A percentile compares a stretch with the other conserved stretches of the same genome.
Evolutionary conservation across 75 land plant species (phyloP).

Genomic region (Selaginella tamariscina): DNA sequence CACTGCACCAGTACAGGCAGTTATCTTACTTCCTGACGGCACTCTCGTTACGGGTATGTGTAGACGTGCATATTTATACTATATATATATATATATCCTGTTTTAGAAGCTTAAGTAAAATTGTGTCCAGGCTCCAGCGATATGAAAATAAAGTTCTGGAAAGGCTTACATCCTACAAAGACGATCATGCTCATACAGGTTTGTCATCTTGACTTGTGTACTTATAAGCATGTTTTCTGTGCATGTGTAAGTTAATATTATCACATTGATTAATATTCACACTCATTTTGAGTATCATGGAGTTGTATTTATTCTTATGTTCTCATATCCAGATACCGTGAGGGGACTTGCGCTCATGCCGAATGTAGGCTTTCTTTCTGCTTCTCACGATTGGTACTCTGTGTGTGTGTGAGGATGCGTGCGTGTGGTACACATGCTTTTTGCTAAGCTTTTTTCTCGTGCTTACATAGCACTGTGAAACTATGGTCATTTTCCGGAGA

Average conservation of each 20-base stretch:
- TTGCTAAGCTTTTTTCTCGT: neutral
- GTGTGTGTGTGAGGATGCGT: neutral
- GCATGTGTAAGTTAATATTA: too few species aligned
- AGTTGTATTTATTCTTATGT: neutral
- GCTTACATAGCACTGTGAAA: conserved; percentile 53
- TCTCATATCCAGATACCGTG: conserved; percentile 72
- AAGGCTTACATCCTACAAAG: conserved; percentile 45
- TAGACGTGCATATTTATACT: too few species aligned
- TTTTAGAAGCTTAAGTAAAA: too few species aligned
- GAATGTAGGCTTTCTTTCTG: conserved; percentile 81
- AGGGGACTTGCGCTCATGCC: conserved; percentile 80
- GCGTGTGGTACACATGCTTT: too few species aligned
- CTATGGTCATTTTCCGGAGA: conserved; percentile 84
- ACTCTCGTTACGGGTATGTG: conserved; percentile 68
- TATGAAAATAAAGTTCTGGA: conserved; percentile 76
- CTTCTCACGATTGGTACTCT: conserved; percentile 98
- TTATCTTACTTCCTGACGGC: conserved; percentile 57
- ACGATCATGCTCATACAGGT: conserved; percentile 88
- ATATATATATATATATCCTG: too few species aligned
- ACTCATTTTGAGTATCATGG: too few species aligned
- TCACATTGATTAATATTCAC: too few species aligned
- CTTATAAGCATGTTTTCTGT: too few species aligned
- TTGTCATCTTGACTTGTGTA: neutral
- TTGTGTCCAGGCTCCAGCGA: conserved; percentile 88
- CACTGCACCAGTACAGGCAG: conserved; percentile 65